phyloP scores from a whole-genome alignment of 306 rosid genomes.

The Carpinus fangiana region DNA sequence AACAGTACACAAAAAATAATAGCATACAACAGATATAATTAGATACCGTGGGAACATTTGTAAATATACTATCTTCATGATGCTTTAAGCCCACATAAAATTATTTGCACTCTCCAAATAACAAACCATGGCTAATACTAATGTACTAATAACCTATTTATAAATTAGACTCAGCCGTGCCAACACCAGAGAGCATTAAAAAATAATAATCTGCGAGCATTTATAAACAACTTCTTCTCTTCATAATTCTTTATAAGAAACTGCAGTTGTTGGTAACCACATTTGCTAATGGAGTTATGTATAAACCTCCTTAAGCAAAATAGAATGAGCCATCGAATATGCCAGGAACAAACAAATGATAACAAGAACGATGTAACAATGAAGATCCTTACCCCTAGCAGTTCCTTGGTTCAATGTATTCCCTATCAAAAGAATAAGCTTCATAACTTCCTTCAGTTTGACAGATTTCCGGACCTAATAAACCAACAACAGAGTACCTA shows the following conservation, averaged over 20 bases:
- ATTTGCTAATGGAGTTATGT: not conserved
- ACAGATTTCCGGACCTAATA: slow-evolving; percentile 72
- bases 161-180: not conserved
- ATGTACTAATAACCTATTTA: not conserved
- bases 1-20: not conserved
- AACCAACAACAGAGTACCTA: slow-evolving; percentile 28
- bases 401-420: slow-evolving; percentile 97
- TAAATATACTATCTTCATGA: not conserved
- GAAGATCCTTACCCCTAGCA: slow-evolving; percentile 75
- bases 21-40: not conserved
- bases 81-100: not conserved
- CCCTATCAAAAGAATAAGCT: slow-evolving; percentile 84
- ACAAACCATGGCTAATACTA: not conserved
- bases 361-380: not conserved
- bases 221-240: not conserved
- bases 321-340: slow-evolving; percentile 4
- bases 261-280: not conserved
- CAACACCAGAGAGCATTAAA: not conserved
- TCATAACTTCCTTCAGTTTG: slow-evolving; percentile 87
- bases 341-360: slow-evolving; percentile 22
- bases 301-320: not conserved
- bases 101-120: slow-evolving; percentile 10
- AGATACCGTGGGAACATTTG: not conserved
- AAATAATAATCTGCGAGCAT: not conserved
- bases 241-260: not conserved